Evolutionary conservation across 1,284 basidiomycete species (phyloP), one percentile per base, ranked within the genome.

Genomic region (Volvariella volvacea): DNA sequence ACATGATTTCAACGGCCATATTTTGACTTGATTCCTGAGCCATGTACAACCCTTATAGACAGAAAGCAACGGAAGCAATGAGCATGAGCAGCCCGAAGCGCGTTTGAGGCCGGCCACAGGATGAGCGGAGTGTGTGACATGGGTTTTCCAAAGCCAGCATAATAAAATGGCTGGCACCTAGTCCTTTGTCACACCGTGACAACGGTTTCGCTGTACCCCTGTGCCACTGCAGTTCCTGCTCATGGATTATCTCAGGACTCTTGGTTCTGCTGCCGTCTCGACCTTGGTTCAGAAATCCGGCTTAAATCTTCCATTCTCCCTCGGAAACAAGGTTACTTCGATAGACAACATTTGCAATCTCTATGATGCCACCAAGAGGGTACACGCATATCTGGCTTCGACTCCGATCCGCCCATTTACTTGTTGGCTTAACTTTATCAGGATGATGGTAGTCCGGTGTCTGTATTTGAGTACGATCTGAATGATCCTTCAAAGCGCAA

Each of bases 241-340:
- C 41, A 93, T 93, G 90, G 89, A 93, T 54, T 91, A 91, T 59
- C 68, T 93, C 48, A 75, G 88, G 53, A 89, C 73, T 33, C 71
- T 92, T 28, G 89, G 90, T 22, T 89, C 86, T 41, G 90, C 84
- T n/a, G 89, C 88, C 0, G 88, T 91, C 7, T 88, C 90, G 4
- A 80, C 86, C 15, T 75, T 96, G 3, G 88, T 94, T 7, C 88
- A 88, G 55, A 92, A 93, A 57, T 91, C 90, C 8, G 92, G 93
- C 10, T 76, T 96, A 14, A 86, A 88, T 48, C 73, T 95, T 31
- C 92, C 92, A 1, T 98, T 95, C 59, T 78, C 83, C 3, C 76
- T 98, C 16, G 94, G 93, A 19, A 66, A 78, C 28, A 85, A 87
- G 51, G 78, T 92, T 40, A 57, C 71, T 7, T 76, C 80, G 17